phyloP scores from a whole-genome alignment of 768 basidiomycete genomes.

The Tulasnella sp. region DNA sequence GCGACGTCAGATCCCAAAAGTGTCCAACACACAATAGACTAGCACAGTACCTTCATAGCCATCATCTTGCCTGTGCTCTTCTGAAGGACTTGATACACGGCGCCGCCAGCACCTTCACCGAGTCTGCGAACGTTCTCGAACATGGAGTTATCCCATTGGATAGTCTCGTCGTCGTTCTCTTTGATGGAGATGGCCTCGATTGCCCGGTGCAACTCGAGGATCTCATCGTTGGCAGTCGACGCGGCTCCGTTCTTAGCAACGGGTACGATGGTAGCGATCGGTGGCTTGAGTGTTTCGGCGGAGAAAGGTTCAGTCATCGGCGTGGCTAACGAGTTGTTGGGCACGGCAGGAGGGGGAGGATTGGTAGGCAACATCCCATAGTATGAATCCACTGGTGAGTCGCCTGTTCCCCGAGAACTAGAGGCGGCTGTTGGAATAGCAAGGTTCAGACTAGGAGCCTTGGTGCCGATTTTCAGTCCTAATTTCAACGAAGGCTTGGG shows the following conservation, averaged over 20 bases:
- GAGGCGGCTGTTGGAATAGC: not conserved
- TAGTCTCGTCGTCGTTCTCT: conserved; percentile 9
- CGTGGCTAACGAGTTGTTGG: not conserved
- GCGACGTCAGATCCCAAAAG: not conserved
- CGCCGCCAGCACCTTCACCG: conserved; percentile 93
- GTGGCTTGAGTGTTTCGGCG: conserved; percentile 6
- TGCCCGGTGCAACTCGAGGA: conserved; percentile 12
- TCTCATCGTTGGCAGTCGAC: not conserved
- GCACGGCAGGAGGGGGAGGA: not conserved
- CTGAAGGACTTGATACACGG: conserved; percentile 87
- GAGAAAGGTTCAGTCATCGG: conserved; percentile 6
- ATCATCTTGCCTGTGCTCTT: conserved; percentile 65
- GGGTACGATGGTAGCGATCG: conserved; percentile 2
- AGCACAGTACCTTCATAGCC: conserved; percentile 72
- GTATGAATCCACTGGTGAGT: conserved; percentile 6
- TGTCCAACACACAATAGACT: too few relatives aligned
- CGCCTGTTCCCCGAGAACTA: not conserved
- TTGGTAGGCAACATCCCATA: conserved; percentile 3
- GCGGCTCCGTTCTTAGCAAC: not conserved
- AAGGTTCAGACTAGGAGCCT: not conserved
- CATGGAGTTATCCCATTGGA: conserved; percentile 28
- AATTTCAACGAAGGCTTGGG: conserved; percentile 1
- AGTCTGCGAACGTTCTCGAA: conserved; percentile 67
- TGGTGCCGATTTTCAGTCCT: not conserved
- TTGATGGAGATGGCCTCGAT: conserved; percentile 12